Conservation (phyloP, 306 rosid genomes). For the Pachyrhizus erosus region DNA sequence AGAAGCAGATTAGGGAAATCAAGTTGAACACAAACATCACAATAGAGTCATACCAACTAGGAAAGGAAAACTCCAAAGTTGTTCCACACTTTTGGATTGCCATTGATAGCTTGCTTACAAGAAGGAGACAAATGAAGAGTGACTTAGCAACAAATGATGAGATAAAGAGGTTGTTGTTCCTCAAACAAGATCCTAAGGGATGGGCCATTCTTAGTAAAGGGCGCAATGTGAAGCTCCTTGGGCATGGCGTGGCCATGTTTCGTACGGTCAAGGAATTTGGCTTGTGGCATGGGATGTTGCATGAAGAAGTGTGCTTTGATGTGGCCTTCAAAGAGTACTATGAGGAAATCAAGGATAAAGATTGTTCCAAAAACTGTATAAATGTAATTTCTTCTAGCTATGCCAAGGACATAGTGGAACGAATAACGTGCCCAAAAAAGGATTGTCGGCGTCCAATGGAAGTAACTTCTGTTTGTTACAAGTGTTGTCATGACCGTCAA, state of each 20-base stretch:
- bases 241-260: slow-evolving; percentile 33
- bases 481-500: slow-evolving; percentile 37
- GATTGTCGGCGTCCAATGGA: slow-evolving; percentile 40
- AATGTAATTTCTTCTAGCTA: background rate
- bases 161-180: slow-evolving; percentile 31
- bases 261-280: background rate
- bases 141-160: slow-evolving; percentile 27
- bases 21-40: background rate
- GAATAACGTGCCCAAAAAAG: slow-evolving; percentile 18
- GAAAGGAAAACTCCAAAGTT: background rate
- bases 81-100: slow-evolving; percentile 33
- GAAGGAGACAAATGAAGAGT: background rate
- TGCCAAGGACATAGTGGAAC: slow-evolving; percentile 1
- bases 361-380: background rate
- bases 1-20: background rate
- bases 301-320: slow-evolving; percentile 18
- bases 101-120: slow-evolving; percentile 32
- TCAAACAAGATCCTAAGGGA: slow-evolving; percentile 34
- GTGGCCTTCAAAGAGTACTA: slow-evolving; percentile 37
- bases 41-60: slow-evolving; percentile 30
- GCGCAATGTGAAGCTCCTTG: slow-evolving; percentile 35
- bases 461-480: slow-evolving; percentile 31
- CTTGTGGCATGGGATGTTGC: background rate
- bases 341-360: background rate
- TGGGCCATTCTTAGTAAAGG: slow-evolving; percentile 50